A percentile compares a stretch with the other conserved stretches of the same genome.
These are phyloP conservation scores for Neopestalotiopsis sp. DNA, from an alignment of 2,329 filamentous ascomycete genomes.

Conservation along the genomic window DNA sequence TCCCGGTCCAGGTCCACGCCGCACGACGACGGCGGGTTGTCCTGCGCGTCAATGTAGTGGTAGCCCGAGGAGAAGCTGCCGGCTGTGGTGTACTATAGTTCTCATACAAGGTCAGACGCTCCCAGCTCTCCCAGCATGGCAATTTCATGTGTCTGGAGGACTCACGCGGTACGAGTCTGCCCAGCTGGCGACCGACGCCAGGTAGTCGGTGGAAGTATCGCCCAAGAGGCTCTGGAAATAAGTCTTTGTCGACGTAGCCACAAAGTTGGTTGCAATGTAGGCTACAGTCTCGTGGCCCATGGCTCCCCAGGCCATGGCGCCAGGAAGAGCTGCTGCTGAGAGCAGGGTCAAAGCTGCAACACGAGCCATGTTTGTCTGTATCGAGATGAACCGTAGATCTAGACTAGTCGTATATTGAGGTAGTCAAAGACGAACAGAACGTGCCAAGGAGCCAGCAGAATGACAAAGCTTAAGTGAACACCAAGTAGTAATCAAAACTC, in stretches of 20 bases:
- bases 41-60: slow-evolving; percentile 62
- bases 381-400: background rate
- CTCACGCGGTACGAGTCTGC: slow-evolving; percentile 50
- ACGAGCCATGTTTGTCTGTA: slow-evolving; percentile 30
- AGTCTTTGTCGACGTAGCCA: slow-evolving; percentile 44
- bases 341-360: slow-evolving; percentile 28
- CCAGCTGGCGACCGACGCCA: slow-evolving; percentile 57
- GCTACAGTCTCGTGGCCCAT: slow-evolving; percentile 60
- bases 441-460: background rate
- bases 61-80: slow-evolving; percentile 47
- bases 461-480: background rate
- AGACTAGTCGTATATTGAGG: background rate
- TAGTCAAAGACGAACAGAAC: background rate
- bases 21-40: slow-evolving; percentile 63
- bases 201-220: slow-evolving; percentile 50
- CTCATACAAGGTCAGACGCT: background rate
- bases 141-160: background rate
- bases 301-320: slow-evolving; percentile 44
- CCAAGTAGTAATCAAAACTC: background rate
- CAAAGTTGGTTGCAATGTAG: slow-evolving; percentile 56
- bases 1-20: slow-evolving; percentile 64
- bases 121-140: background rate
- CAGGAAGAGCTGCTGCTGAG: slow-evolving; percentile 28
- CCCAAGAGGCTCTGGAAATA: slow-evolving; percentile 51
- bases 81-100: slow-evolving; percentile 43